Conservation (phyloP, 2,329 filamentous ascomycete species). For the Lasiodiplodia theobromae region DNA sequence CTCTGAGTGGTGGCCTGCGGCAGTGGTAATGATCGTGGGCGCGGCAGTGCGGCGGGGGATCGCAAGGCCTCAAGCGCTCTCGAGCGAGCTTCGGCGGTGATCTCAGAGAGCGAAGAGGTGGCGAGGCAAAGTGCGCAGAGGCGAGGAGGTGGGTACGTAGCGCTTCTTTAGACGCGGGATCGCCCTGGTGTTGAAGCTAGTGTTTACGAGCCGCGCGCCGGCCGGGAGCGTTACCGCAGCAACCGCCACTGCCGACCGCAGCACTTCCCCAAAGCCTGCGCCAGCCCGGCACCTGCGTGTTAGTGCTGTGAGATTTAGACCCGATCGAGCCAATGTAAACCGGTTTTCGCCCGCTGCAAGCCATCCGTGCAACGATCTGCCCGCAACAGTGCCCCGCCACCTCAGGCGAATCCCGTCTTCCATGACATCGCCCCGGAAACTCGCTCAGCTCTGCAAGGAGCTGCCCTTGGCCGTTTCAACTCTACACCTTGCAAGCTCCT, state of each 20-base stretch:
- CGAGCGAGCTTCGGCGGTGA: neutral
- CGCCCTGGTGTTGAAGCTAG: slow-evolving; percentile 20
- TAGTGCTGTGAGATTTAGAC: slow-evolving; percentile 16
- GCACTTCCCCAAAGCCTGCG: slow-evolving; percentile 7
- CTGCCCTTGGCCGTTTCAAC: neutral
- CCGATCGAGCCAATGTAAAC: slow-evolving; percentile 23
- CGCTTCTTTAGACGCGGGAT: slow-evolving; percentile 27
- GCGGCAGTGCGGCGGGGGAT: neutral
- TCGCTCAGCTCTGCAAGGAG: slow-evolving; percentile 24
- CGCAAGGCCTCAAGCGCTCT: neutral
- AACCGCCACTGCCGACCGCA: slow-evolving; percentile 2
- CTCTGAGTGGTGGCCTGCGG: neutral
- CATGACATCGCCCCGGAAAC: slow-evolving; percentile 14
- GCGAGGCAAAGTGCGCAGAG: neutral
- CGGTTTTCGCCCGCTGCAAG: slow-evolving; percentile 22
- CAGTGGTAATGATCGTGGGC: slow-evolving; percentile 14
- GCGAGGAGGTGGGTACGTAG: slow-evolving; percentile 16
- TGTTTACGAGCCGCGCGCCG: slow-evolving; percentile 13
- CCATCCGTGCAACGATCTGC: slow-evolving; percentile 26
- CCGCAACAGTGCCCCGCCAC: slow-evolving; percentile 1
- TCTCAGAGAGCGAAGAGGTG: slow-evolving; percentile 13
- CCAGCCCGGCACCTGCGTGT: slow-evolving; percentile 9
- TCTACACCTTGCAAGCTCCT: neutral
- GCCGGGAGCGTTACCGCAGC: slow-evolving; percentile 19
- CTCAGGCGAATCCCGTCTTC: slow-evolving; percentile 10